Evolutionary conservation across 2,329 filamentous ascomycete species (phyloP).

Genomic region (Pseudogymnoascus sp.): DNA sequence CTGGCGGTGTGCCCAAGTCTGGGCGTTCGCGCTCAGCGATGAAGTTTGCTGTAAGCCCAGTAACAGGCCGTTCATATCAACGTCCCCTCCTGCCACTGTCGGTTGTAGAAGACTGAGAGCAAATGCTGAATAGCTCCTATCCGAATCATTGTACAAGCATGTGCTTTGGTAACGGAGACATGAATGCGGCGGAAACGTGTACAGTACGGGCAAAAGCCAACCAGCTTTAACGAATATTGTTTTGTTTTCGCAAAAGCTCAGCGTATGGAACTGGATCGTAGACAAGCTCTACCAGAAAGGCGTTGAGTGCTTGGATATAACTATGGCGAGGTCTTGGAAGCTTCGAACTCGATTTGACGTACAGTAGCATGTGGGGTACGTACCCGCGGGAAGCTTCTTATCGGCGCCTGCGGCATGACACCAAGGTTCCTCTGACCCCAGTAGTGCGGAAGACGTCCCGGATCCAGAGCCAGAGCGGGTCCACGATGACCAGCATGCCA

Average conservation of each 20-base stretch:
- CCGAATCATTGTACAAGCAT: conserved; percentile 6
- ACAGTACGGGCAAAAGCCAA: neutral
- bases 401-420: neutral
- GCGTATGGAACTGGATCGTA: neutral
- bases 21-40: neutral
- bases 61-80: neutral
- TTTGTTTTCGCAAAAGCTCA: neutral
- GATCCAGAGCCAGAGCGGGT: conserved; percentile 7
- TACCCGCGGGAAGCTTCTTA: conserved; percentile 3
- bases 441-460: conserved; percentile 6
- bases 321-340: neutral
- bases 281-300: neutral
- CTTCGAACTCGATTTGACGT: conserved; percentile 6
- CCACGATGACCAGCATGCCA: conserved; percentile 2
- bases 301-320: neutral
- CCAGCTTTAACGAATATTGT: neutral
- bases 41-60: neutral
- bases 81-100: neutral
- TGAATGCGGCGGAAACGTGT: neutral
- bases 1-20: neutral
- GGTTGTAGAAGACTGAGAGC: neutral
- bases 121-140: neutral
- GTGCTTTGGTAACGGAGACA: neutral
- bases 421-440: conserved; percentile 7
- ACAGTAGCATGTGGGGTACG: conserved; percentile 6